phyloP scores from a whole-genome alignment of 495 filamentous ascomycete genomes.

The Trichoderma gamsii region DNA sequence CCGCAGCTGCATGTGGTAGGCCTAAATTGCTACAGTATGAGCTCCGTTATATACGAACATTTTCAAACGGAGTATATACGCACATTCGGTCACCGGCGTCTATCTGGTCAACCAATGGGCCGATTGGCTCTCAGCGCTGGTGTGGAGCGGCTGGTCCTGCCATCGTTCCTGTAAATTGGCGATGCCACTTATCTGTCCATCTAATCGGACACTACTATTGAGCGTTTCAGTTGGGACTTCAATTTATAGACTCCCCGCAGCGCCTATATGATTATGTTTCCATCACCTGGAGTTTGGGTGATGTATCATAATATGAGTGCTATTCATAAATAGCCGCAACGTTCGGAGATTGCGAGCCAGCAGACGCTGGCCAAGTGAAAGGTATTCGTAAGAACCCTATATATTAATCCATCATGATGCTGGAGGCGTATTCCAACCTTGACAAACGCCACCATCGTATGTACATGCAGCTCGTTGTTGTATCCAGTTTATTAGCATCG shows the following conservation, averaged over 20 bases:
- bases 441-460: neutral
- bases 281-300: neutral
- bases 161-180: slow-evolving; percentile 1
- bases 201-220: neutral
- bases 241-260: neutral
- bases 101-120: neutral
- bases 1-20: neutral
- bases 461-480: neutral
- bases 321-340: neutral
- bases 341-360: neutral
- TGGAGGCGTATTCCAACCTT: neutral
- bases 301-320: neutral
- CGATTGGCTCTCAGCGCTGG: neutral
- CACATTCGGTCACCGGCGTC: neutral
- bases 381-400: neutral
- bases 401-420: neutral
- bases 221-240: slow-evolving; percentile 2
- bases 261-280: neutral
- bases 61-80: neutral
- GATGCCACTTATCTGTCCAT: neutral
- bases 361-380: neutral
- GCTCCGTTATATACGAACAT: neutral
- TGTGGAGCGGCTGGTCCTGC: slow-evolving; percentile 3
- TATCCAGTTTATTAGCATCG: slow-evolving; percentile 10
- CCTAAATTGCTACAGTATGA: neutral